Percentiles rank a stretch among this genome's conserved stretches.
These are phyloP conservation scores for Paramecium sonneborni DNA, from an alignment of 73 alveolate species.

Conservation along the genomic window DNA sequence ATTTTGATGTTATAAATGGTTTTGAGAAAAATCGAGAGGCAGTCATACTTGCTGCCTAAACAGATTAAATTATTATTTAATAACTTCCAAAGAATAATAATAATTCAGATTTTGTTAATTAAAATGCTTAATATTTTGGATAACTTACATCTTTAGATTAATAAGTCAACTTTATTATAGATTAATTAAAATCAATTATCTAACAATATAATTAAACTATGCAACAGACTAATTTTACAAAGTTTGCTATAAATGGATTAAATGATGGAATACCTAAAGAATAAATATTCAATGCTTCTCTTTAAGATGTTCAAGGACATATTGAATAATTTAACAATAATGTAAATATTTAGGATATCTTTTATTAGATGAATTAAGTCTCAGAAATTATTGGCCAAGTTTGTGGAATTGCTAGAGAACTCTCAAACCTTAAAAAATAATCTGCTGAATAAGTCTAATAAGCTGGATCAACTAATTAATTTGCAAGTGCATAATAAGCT, in stretches of 20 bases:
- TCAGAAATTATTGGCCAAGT: not conserved
- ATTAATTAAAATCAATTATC: not conserved
- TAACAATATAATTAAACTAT: not conserved
- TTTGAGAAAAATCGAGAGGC: not conserved
- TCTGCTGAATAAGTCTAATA: not conserved
- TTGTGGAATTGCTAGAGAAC: not conserved
- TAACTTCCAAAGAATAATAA: not conserved
- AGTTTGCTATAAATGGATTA: not conserved
- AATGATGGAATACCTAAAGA: conserved; percentile 32
- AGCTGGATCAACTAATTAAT: not conserved
- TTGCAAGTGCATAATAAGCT: not conserved
- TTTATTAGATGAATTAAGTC: not conserved
- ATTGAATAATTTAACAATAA: not conserved
- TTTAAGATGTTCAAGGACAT: not conserved
- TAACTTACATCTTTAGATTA: not conserved
- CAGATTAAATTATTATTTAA: not conserved
- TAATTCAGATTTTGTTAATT: conserved; percentile 25
- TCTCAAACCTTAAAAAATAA: not conserved
- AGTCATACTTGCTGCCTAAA: not conserved
- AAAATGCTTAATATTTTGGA: not conserved
- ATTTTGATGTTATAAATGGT: not conserved
- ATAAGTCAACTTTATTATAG: not conserved
- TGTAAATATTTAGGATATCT: not conserved
- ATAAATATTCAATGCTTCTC: not conserved
- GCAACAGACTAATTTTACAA: not conserved